A percentile compares a stretch with the other conserved stretches of the same genome.
These are phyloP conservation scores for Suillus brevipes DNA, from an alignment of 768 basidiomycete genomes.

Conservation along the genomic window DNA sequence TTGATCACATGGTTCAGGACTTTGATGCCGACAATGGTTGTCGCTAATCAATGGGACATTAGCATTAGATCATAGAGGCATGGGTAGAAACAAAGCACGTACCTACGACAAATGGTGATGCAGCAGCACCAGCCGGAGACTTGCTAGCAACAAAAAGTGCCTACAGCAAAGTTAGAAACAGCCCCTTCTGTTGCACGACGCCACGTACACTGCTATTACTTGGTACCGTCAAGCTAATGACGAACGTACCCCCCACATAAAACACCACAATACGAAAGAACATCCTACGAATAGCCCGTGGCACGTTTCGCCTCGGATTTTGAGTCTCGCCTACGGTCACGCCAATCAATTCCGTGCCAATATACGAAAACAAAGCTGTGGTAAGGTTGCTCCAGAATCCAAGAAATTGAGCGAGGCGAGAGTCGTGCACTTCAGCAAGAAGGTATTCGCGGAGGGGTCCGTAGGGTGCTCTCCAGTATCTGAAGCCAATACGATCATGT, in stretches of 20 bases:
- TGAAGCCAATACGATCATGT: conserved; percentile 45
- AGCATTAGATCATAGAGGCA: no score
- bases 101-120: conserved; percentile 45
- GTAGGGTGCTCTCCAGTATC: conserved; percentile 41
- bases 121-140: conserved; percentile 30
- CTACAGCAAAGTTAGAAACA: conserved; percentile 17
- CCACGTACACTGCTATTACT: conserved; percentile 36
- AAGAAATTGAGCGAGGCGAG: conserved; percentile 35
- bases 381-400: conserved; percentile 34
- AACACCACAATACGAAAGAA: conserved; percentile 37
- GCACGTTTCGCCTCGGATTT: conserved; percentile 46
- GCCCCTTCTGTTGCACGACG: conserved; percentile 13
- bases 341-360: conserved; percentile 42
- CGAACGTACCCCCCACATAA: conserved; percentile 35
- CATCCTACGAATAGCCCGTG: conserved; percentile 41
- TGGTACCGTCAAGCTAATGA: conserved; percentile 43
- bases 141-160: conserved; percentile 28
- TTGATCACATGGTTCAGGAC: conserved; percentile 43
- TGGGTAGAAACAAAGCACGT: no score
- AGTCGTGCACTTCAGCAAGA: conserved; percentile 34
- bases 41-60: conserved; percentile 28
- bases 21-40: conserved; percentile 45
- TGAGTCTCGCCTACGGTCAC: conserved; percentile 36
- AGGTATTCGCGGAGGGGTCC: conserved; percentile 25
- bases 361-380: conserved; percentile 34